Base-by-base conservation (phyloP, 2,329 filamentous ascomycete species). In the Hypoxylon sp. region DNA sequence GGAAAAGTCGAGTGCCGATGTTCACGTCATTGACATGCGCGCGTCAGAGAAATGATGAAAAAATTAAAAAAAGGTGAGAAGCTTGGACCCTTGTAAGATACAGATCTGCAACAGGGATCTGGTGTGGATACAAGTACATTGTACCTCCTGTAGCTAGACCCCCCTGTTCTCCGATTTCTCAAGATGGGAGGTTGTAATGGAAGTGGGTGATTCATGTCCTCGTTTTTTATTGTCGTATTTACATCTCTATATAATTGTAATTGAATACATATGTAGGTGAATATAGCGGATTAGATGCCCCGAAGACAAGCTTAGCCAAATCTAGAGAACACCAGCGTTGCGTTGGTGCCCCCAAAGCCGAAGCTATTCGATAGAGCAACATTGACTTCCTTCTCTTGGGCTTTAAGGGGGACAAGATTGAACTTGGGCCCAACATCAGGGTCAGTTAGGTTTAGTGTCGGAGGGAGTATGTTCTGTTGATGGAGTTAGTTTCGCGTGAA, bases 331-430 rank as follows among this genome's bases (percentile, higher is more conserved):
- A 94, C 94, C 38, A 99, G 82, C 59, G 90, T 94, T 45, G 95
- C 94, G 81, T 99, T 99, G 1, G 95, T 98, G 14, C 96, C 96
- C 10, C 96, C 96, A 82, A 99, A 99, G 0, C 96, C 96, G 81
- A 99, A 99, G 78, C 95, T 98, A 76, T 99, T 99, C 2, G 93
- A 96, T 63, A 99, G 75, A 4, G 92, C 93, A 21, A 95, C 90
- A 63, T 89, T 82, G 10, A 98, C 88, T 2, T 84, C 77, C 71
- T 88, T 90, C 57, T 91, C 79, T 79, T 98, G 94, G 0, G 93
- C 86, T 49, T 83, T 76, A 3, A 89, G 84, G 0, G 94, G 88
- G 2, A 97, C 90, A 78, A 98, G 95, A 77, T 98, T 98, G 82
- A 95, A 97, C 69, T 89, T 82, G 59, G 93, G 91, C 3, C 89